Base-by-base conservation (phyloP, 208 protist species). In the Acanthamoeba lenticulata region DNA sequence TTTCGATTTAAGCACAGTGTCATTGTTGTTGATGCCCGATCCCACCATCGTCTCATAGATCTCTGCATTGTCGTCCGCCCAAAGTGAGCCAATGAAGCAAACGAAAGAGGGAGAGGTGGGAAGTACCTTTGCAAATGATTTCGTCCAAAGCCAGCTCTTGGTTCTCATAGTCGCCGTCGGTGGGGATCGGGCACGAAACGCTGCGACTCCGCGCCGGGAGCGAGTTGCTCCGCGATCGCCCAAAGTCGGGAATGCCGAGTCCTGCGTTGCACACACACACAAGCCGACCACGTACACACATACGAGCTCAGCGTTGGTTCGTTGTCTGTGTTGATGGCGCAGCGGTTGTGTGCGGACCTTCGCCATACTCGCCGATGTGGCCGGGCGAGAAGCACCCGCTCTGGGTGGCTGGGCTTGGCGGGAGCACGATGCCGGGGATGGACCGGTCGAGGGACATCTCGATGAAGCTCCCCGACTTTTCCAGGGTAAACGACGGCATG, bases 81-180 rank as follows among this genome's bases (percentile, higher is more conserved):
- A 62, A 62, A 0, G 55, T 32, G 55, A 62, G 57, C 4, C 0
- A 0, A 38, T 1, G 27, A 88, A 40, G 47, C 5, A 40, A 45
- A 36, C 24, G 77, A 19, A 86, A 86, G 49, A 40, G 77, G 7
- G 4, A 57, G 19, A 19, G 0, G n/a, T 47, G 0, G 15, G 40
- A 85, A n/a, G 15, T 21, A 57, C 79, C 79, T 60, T 89, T 89
- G 36, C 85, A 91, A 27, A 91, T 69, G 55, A 47, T 69, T 34
- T 91, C 55, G 52, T 91, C 85, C 36, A 91, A 52, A 44, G 72
- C 72, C 72, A 52, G 72, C 34, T 44, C 34, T 83, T 83, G 85
- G 55, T 52, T 91, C 42, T 29, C 85, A 19, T 29, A 47, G 27
- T 91, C 85, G 38, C 85, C 85, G 27, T 91, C 85, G 6, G 45